Conservation (phyloP, 2,329 filamentous ascomycete species). For the Aciculosporium take region DNA sequence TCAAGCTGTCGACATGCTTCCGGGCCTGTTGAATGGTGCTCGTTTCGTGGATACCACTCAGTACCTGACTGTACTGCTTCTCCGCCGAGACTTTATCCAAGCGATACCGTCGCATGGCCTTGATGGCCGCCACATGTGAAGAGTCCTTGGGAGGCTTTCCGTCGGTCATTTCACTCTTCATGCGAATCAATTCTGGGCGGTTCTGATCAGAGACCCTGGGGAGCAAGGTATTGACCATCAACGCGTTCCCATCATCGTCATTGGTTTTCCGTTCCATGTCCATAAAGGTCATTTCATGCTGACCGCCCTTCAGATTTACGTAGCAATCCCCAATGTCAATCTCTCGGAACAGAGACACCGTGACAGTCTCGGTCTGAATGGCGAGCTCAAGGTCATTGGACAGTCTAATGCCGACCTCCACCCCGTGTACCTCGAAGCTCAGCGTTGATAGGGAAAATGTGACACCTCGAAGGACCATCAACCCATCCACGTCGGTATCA, state of each 20-base stretch:
- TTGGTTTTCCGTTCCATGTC: not conserved
- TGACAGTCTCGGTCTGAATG: conserved; percentile 3
- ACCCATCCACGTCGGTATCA: conserved; percentile 4
- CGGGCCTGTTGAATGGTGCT: conserved; percentile 1
- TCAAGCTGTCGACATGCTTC: not conserved
- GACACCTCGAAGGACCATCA: conserved; percentile 4
- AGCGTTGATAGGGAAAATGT: conserved; percentile 4
- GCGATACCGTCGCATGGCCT: conserved; percentile 2
- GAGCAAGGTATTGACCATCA: not conserved
- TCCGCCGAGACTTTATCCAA: not conserved
- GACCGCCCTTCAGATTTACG: conserved; percentile 4
- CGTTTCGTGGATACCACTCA: not conserved
- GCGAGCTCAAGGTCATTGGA: conserved; percentile 4
- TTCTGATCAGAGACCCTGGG: not conserved
- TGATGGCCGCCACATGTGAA: not conserved
- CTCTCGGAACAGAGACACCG: conserved; percentile 3
- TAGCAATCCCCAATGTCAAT: conserved; percentile 6
- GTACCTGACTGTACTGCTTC: conserved; percentile 1
- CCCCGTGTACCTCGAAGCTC: conserved; percentile 5
- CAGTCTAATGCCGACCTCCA: conserved; percentile 5
- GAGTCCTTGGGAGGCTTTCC: conserved; percentile 4
- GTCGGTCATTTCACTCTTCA: conserved; percentile 5
- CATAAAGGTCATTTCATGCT: conserved; percentile 2
- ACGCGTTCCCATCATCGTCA: not conserved
- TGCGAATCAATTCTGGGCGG: not conserved